Evolutionary conservation across 2,329 filamentous ascomycete species (phyloP).

Genomic region (Penicillium sp.): DNA sequence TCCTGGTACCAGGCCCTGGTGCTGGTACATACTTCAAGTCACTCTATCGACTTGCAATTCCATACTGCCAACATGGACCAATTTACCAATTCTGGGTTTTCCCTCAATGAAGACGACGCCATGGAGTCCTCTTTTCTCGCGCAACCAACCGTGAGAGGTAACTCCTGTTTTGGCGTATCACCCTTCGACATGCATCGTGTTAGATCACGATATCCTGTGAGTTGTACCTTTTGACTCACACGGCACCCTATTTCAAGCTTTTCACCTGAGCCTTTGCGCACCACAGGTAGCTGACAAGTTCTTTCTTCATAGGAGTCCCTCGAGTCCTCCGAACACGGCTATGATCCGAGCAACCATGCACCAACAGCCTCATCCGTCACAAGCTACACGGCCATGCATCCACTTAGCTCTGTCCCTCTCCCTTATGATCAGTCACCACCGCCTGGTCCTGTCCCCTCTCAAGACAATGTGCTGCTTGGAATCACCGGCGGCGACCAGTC

Average conservation of each 20-base stretch:
- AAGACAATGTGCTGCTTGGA: not conserved
- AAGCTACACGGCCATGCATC: not conserved
- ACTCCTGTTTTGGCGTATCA: not conserved
- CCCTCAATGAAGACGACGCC: not conserved
- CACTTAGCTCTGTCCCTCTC: not conserved
- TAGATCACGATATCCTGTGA: not conserved
- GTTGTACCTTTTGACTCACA: not conserved
- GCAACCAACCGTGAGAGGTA: not conserved
- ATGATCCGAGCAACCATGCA: not conserved
- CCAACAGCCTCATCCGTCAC: not conserved
- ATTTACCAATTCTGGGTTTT: not conserved
- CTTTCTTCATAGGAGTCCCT: not conserved
- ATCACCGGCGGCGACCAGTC: not conserved
- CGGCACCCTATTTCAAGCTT: not conserved
- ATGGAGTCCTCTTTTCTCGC: not conserved
- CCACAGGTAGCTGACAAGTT: not conserved
- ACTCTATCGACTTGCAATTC: no score
- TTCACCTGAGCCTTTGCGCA: not conserved
- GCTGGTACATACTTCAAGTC: not conserved
- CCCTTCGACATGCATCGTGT: not conserved
- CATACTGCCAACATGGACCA: not conserved
- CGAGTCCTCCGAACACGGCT: not conserved
- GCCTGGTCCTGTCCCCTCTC: not conserved
- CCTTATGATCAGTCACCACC: not conserved
- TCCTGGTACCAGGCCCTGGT: not conserved